phyloP scores from a whole-genome alignment of 768 basidiomycete genomes.

The Lentinus brumalis region DNA sequence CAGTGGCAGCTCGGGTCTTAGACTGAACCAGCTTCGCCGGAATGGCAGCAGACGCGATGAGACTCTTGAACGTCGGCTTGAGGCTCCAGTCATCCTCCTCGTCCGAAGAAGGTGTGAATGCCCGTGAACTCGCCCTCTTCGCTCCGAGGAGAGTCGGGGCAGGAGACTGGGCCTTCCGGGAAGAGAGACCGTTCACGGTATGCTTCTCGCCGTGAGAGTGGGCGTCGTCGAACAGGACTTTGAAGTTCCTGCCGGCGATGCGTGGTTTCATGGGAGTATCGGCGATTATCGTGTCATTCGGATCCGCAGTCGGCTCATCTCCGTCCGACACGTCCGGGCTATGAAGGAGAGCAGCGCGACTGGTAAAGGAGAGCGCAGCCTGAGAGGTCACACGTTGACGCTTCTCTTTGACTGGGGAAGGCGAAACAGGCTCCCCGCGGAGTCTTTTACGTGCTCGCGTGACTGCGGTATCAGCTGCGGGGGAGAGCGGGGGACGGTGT shows the following conservation, averaged over 20 bases:
- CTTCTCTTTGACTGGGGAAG: conserved; percentile 79
- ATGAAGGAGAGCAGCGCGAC: conserved; percentile 30
- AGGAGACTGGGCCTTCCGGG: conserved; percentile 7
- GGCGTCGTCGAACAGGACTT: conserved; percentile 61
- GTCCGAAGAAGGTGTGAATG: conserved; percentile 25
- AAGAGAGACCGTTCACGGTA: conserved; percentile 8
- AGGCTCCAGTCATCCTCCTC: conserved; percentile 25
- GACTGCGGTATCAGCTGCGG: conserved; percentile 44
- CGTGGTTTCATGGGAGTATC: conserved; percentile 73
- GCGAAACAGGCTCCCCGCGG: conserved; percentile 81
- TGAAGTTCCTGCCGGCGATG: conserved; percentile 61
- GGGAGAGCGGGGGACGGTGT: conserved; percentile 14
- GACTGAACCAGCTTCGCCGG: not conserved
- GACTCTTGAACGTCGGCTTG: conserved; percentile 24
- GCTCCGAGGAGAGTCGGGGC: conserved; percentile 7
- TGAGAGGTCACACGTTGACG: conserved; percentile 57
- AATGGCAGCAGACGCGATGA: conserved; percentile 8
- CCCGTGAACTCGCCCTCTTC: conserved; percentile 20
- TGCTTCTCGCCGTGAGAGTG: conserved; percentile 13
- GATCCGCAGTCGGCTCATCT: conserved; percentile 24
- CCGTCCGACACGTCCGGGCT: conserved; percentile 42
- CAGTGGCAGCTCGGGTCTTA: conserved; percentile 12
- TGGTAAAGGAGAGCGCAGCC: conserved; percentile 40
- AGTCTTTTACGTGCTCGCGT: conserved; percentile 78
- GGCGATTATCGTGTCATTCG: conserved; percentile 53